These are phyloP conservation scores for Endocalyx cinctus DNA, from an alignment of 2,329 filamentous ascomycete species.

Conservation along the genomic window DNA sequence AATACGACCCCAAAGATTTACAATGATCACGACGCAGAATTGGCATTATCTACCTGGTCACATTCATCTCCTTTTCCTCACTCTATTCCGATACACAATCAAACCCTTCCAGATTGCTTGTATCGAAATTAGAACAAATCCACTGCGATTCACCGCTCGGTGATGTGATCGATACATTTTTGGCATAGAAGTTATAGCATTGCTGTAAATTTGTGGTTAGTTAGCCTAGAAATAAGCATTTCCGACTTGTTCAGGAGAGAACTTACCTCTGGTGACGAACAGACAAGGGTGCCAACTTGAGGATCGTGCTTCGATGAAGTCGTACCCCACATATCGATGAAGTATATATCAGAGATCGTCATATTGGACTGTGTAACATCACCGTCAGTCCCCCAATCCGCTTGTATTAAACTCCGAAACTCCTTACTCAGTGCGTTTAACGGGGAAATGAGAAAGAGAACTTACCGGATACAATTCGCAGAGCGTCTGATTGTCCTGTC, in stretches of 20 bases:
- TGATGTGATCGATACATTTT: conserved; percentile 13
- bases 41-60: too few species aligned
- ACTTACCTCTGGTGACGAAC: conserved; percentile 39
- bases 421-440: too few species aligned
- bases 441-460: background rate
- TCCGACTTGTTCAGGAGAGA: too few species aligned
- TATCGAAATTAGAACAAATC: conserved; percentile 15
- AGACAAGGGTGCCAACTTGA: conserved; percentile 41
- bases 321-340: conserved; percentile 52
- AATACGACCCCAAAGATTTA: too few species aligned
- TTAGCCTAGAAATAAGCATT: too few species aligned
- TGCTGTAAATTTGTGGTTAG: conserved; percentile 10
- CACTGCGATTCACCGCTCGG: conserved; percentile 13
- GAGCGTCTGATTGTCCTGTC: conserved; percentile 31
- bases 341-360: conserved; percentile 51
- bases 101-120: conserved; percentile 13
- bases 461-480: conserved; percentile 31
- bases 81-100: conserved; percentile 12
- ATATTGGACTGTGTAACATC: conserved; percentile 26
- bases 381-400: too few species aligned
- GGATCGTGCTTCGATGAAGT: conserved; percentile 42
- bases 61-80: conserved; percentile 2
- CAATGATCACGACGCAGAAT: too few species aligned
- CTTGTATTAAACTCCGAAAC: too few species aligned
- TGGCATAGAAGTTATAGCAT: conserved; percentile 15